phyloP scores from a whole-genome alignment of 257 asterid species.

The Scutellaria barbata region DNA sequence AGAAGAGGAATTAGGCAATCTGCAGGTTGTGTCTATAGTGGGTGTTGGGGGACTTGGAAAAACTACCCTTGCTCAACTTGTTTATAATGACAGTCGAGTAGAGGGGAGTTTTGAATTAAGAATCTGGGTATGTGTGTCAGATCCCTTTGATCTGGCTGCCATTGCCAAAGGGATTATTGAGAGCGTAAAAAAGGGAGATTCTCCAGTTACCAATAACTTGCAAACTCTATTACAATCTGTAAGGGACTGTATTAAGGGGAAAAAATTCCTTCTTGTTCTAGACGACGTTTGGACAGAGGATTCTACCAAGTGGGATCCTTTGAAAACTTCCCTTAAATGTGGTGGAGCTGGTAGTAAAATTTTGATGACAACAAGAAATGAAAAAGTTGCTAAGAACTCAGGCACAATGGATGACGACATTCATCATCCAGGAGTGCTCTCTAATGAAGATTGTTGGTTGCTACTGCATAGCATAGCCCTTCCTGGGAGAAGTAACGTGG shows the following conservation, averaged over 20 bases:
- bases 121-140: conserved; percentile 24
- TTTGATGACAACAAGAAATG: conserved; percentile 4
- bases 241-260: neutral
- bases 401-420: neutral
- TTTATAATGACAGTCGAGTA: too few relatives aligned
- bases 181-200: conserved; percentile 1
- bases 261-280: neutral
- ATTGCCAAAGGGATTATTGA: conserved; percentile 12
- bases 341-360: neutral
- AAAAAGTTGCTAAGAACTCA: neutral
- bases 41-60: too few relatives aligned
- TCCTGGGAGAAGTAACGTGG: conserved; percentile 27
- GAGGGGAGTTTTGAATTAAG: too few relatives aligned
- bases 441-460: conserved; percentile 21
- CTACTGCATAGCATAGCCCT: conserved; percentile 30
- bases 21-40: too few relatives aligned
- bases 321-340: neutral
- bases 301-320: neutral
- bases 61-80: too few relatives aligned
- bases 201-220: neutral
- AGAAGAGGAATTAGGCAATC: too few relatives aligned
- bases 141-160: neutral
- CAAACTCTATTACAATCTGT: neutral
- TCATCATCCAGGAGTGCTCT: neutral
- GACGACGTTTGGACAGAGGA: conserved; percentile 21